Conservation (phyloP, 2,329 filamentous ascomycete species). For the Cordyceps cateniannulata region DNA sequence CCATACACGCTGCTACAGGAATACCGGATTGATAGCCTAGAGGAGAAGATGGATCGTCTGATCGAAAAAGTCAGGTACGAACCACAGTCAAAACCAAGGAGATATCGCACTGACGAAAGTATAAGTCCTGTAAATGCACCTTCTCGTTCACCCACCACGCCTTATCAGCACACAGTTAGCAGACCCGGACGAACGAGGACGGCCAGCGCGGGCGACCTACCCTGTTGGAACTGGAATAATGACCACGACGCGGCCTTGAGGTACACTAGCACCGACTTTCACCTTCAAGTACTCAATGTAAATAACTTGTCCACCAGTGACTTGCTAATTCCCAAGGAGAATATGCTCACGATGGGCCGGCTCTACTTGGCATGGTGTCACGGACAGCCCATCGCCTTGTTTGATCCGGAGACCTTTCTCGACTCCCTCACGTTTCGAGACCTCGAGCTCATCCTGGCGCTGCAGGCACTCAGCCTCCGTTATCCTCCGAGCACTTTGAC, state of each 20-base stretch:
- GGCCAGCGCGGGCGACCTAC: conserved; percentile 7
- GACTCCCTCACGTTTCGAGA: conserved; percentile 30
- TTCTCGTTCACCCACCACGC: not conserved
- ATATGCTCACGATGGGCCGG: conserved; percentile 19
- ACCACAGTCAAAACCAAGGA: not conserved
- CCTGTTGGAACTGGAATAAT: conserved; percentile 10
- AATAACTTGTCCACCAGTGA: not conserved
- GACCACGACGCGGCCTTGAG: not conserved
- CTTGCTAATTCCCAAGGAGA: conserved; percentile 6
- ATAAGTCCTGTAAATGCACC: not conserved
- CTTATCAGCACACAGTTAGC: not conserved
- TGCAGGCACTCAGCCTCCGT: conserved; percentile 35
- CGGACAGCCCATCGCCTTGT: conserved; percentile 42
- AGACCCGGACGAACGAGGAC: not conserved
- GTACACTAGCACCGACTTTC: not conserved
- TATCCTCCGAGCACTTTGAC: conserved; percentile 26
- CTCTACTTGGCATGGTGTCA: conserved; percentile 42
- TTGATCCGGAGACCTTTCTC: conserved; percentile 34
- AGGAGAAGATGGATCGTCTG: conserved; percentile 19
- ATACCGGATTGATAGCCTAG: conserved; percentile 28
- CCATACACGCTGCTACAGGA: conserved; percentile 20
- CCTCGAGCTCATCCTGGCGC: conserved; percentile 27
- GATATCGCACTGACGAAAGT: not conserved
- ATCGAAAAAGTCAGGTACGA: conserved; percentile 18
- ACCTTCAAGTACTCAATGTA: not conserved